Evolutionary conservation across 2,329 filamentous ascomycete genomes (phyloP), one percentile per base, ranked within the genome.

Genomic region (Hymenoscyphus linearis): DNA sequence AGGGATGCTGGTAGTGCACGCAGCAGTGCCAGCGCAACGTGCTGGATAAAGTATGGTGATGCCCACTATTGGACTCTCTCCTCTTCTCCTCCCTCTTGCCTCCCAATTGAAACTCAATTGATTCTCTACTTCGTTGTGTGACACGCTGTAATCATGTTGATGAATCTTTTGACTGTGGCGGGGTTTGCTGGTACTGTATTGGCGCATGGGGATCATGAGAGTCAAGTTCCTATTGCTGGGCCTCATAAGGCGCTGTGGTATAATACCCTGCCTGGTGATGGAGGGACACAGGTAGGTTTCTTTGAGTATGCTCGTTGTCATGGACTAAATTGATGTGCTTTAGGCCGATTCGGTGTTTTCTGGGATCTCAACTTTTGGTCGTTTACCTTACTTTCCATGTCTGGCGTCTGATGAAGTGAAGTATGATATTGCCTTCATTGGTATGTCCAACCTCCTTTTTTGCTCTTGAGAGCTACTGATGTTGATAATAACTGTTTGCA

Each of bases 151-250:
- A 68, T 59, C 58, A 73, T 73, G 71, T 64, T 71, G 31, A 56
- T 66, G 18, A 66, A 68, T 25, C 56, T 70, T 60, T 53, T 71
- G 52, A 58, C 65, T 35, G 60, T 66, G 52, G 69, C 65, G 53
- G 53, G 63, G 31, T 58, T 72, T 61, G 68, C 65, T 56, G 59
- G 65, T 54, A 72, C 90, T 96, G 73, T 96, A 89, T 77, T 97
- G 90, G 83, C 91, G 93, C 83, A 97, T 88, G 59, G 91, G 89
- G 40, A 97, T 82, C 90, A 98, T 96, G 71, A 92, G 89, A 57
- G 66, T 27, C 71, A 73, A 55, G 55, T 69, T 26, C 67, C 69
- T 53, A 72, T 73, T 52, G 61, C 64, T 56, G 90, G 91, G 0
- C 90, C 91, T 50, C 88, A 87, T 68, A 80, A 89, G 73, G 82